phyloP scores from a whole-genome alignment of 2,329 filamentous ascomycete species.

The Apiospora sp. region DNA sequence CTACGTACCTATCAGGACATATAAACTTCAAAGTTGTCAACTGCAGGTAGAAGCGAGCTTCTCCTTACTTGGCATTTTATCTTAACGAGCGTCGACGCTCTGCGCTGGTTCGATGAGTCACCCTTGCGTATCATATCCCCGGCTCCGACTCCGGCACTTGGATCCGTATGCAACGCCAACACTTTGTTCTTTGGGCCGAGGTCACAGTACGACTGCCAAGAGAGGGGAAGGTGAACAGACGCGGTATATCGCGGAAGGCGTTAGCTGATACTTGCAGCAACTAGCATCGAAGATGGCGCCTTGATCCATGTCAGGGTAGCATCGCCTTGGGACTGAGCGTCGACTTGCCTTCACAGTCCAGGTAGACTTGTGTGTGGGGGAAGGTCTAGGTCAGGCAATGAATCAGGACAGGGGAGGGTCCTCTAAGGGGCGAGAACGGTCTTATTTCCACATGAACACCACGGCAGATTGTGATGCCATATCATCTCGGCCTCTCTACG shows the following conservation, averaged over 20 bases:
- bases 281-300: not conserved
- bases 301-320: not conserved
- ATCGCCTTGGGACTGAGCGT: not conserved
- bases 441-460: not conserved
- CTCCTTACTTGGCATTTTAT: not conserved
- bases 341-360: not conserved
- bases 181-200: not conserved
- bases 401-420: not conserved
- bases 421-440: not conserved
- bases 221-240: not conserved
- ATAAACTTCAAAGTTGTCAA: too few species aligned
- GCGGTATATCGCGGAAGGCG: not conserved
- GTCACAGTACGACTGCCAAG: not conserved
- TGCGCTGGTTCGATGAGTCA: not conserved
- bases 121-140: not conserved
- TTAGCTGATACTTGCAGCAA: constrained; percentile 4
- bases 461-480: not conserved
- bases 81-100: not conserved
- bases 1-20: not conserved
- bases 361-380: not conserved
- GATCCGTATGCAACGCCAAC: not conserved
- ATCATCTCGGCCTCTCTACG: not conserved
- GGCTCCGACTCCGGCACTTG: not conserved
- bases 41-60: not conserved
- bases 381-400: not conserved